phyloP scores from a whole-genome alignment of 768 basidiomycete genomes.

The Cyathus striatus region DNA sequence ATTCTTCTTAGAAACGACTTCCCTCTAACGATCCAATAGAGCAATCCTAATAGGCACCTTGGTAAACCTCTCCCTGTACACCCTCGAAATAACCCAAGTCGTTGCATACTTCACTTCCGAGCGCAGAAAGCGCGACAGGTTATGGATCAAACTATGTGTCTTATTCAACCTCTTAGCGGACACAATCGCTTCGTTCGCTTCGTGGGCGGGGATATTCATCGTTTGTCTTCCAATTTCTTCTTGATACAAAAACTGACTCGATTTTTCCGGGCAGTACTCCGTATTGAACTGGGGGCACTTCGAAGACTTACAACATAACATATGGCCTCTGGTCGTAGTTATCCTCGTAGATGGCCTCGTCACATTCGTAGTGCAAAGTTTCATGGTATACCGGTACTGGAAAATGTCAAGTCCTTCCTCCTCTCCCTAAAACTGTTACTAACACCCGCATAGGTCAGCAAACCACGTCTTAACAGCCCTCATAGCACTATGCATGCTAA shows the following conservation, averaged over 20 bases:
- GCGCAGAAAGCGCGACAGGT: background rate
- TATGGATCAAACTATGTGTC: conserved; percentile 1
- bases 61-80: conserved; percentile 3
- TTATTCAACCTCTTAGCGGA: background rate
- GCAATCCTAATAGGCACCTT: background rate
- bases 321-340: background rate
- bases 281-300: background rate
- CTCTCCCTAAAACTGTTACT: too few relatives aligned
- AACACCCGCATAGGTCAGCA: too few relatives aligned
- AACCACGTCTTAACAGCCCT: background rate
- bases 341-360: background rate
- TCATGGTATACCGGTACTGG: conserved; percentile 4
- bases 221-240: background rate
- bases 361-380: background rate
- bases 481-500: background rate
- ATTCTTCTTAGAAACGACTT: background rate
- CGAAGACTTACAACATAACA: background rate
- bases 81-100: background rate
- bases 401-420: conserved; percentile 1
- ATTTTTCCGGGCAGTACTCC: background rate
- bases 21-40: background rate
- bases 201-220: background rate
- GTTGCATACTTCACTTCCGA: background rate
- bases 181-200: background rate
- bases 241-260: background rate